These are phyloP conservation scores for Entophlyctis luteolus DNA, from an alignment of 192 early-diverging fungal genomes.

Conservation along the genomic window DNA sequence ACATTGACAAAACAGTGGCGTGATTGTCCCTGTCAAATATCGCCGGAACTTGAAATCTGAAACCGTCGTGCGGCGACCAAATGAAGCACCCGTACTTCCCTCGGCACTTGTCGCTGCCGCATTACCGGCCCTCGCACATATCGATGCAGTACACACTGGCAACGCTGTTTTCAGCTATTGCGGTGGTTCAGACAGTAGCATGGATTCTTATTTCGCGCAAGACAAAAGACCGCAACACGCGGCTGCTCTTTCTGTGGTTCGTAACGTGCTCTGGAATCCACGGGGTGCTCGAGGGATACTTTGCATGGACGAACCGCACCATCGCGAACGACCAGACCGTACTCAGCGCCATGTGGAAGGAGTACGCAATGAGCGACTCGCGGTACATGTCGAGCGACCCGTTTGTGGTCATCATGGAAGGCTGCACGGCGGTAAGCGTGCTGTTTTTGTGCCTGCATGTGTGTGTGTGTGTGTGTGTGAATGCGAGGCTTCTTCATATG, in stretches of 20 bases:
- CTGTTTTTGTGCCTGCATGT: neutral
- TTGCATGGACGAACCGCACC: constrained; percentile 61
- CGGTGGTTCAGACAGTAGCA: constrained; percentile 1
- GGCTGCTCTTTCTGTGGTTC: constrained; percentile 76
- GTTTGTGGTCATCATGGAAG: constrained; percentile 81
- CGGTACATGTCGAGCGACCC: constrained; percentile 80
- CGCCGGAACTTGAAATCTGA: too few relatives aligned
- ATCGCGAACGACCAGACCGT: constrained; percentile 65
- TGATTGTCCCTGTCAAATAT: too few relatives aligned
- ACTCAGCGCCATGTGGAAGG: constrained; percentile 82
- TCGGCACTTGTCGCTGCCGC: constrained; percentile 24
- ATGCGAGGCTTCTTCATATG: too few relatives aligned
- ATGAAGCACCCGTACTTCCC: constrained; percentile 50
- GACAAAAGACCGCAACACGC: constrained; percentile 25
- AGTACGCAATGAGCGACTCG: constrained; percentile 85
- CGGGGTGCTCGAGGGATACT: constrained; percentile 81
- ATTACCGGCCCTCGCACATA: constrained; percentile 36
- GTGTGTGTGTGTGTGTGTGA: too few relatives aligned
- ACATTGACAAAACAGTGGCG: too few relatives aligned
- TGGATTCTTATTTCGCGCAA: constrained; percentile 27
- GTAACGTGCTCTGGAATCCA: constrained; percentile 78
- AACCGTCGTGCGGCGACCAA: too few relatives aligned
- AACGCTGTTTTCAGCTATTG: constrained; percentile 36
- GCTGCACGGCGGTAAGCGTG: constrained; percentile 70
- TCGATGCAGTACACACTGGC: constrained; percentile 34